Evolutionary conservation across 352 stramenopile species (phyloP).

Genomic region (Plasmopara muralis): DNA sequence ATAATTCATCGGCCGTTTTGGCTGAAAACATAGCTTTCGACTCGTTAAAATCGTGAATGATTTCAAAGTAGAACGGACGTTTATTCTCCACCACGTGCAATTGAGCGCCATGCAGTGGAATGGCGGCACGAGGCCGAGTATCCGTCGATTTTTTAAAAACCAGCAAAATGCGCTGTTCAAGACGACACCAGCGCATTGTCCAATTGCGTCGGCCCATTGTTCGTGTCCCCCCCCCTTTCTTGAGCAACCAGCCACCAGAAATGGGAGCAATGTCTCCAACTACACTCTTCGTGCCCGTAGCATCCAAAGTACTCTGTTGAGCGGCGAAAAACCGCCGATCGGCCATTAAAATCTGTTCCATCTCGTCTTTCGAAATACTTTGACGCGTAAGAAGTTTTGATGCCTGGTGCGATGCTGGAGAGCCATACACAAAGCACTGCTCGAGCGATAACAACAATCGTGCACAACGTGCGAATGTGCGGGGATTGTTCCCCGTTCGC

Average conservation of each 20-base stretch:
- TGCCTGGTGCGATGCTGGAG: constrained; percentile 45
- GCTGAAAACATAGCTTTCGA: constrained; percentile 74
- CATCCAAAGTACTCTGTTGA: constrained; percentile 31
- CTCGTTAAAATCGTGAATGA: constrained; percentile 63
- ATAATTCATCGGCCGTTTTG: constrained; percentile 51
- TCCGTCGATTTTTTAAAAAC: constrained; percentile 54
- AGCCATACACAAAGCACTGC: constrained; percentile 77
- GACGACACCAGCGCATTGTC: constrained; percentile 65
- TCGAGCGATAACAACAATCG: constrained; percentile 69
- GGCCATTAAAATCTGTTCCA: constrained; percentile 64
- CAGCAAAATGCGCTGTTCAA: constrained; percentile 69
- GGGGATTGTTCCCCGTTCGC: constrained; percentile 41
- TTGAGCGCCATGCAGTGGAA: constrained; percentile 57
- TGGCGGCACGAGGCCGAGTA: constrained; percentile 47
- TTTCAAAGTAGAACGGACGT: constrained; percentile 76
- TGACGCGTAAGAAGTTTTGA: constrained; percentile 53
- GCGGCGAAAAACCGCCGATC: constrained; percentile 69
- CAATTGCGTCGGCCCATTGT: constrained; percentile 74
- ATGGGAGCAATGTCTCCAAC: constrained; percentile 13
- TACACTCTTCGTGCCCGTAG: background rate
- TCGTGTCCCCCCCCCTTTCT: constrained; percentile 73
- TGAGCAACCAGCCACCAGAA: constrained; percentile 58
- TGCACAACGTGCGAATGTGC: constrained; percentile 64
- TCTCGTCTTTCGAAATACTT: constrained; percentile 59
- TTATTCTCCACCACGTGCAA: constrained; percentile 61